Conservation (phyloP, 176 grass and related monocot species). For the Aegilops tauschii region DNA sequence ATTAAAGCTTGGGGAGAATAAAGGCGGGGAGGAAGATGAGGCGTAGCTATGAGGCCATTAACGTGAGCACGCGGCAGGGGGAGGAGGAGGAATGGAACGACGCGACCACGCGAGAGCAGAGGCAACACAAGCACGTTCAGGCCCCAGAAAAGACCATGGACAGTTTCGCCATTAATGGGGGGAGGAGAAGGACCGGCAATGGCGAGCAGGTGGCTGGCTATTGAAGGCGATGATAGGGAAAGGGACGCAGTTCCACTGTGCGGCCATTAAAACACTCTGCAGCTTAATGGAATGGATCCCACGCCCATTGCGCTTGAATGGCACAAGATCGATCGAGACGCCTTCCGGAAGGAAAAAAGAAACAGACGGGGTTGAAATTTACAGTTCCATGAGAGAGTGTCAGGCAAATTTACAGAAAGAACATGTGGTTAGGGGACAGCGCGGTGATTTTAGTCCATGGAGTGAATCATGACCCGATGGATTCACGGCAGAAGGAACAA, state of each 20-base stretch:
- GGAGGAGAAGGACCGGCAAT: slow-evolving; percentile 13
- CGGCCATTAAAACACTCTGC: neutral
- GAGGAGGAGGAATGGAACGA: neutral
- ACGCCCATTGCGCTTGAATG: slow-evolving; percentile 28
- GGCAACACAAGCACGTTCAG: neutral
- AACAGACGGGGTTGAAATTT: neutral
- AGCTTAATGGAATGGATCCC: slow-evolving; percentile 27
- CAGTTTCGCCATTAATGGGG: slow-evolving; percentile 29
- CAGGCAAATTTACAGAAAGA: slow-evolving; percentile 25
- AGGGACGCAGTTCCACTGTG: slow-evolving; percentile 35
- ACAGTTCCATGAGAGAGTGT: slow-evolving; percentile 10
- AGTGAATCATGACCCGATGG: slow-evolving; percentile 1
- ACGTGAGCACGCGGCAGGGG: slow-evolving; percentile 9
- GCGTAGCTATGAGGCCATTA: slow-evolving; percentile 41
- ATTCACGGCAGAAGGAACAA: neutral
- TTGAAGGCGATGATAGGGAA: slow-evolving; percentile 44
- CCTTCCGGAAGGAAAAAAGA: neutral
- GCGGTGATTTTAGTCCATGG: slow-evolving; percentile 5
- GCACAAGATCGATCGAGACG: slow-evolving; percentile 1
- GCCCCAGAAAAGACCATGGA: neutral
- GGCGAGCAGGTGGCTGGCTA: neutral
- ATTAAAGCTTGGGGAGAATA: slow-evolving; percentile 22
- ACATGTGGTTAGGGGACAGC: neutral
- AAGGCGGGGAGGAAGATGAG: slow-evolving; percentile 40
- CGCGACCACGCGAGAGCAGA: neutral